Conservation (phyloP, 495 filamentous ascomycete genomes). For the Aspergillus sclerotiicarbonarius region DNA sequence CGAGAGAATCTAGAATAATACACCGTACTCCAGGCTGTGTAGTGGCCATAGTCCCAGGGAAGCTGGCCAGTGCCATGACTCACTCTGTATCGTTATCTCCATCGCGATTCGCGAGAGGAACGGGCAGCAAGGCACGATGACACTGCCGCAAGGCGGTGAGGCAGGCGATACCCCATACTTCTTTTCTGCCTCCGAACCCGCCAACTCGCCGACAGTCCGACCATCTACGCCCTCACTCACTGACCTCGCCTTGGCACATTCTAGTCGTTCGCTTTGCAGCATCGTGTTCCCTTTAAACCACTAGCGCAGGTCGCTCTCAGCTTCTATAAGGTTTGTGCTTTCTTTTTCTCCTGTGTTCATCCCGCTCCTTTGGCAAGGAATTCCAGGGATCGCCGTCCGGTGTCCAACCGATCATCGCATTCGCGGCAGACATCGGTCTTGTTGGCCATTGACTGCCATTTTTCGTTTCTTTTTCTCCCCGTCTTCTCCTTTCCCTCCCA, state of each 20-base stretch:
- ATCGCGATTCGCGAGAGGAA: no score
- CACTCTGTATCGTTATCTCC: no score
- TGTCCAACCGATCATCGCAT: neutral
- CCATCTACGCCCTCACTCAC: neutral
- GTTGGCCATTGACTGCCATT: slow-evolving; percentile 1
- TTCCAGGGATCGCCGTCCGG: neutral
- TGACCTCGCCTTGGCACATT: neutral
- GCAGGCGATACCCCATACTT: neutral
- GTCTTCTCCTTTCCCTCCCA: neutral
- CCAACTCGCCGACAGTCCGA: neutral
- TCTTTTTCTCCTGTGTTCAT: neutral
- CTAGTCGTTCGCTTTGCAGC: neutral
- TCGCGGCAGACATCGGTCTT: slow-evolving; percentile 1
- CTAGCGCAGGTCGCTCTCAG: neutral
- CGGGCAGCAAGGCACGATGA: neutral
- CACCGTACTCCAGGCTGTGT: no score
- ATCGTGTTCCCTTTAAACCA: neutral
- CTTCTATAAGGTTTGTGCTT: slow-evolving; percentile 1
- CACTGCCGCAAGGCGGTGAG: neutral
- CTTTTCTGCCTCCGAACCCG: neutral
- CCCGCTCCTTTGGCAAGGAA: neutral
- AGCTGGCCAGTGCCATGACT: no score
- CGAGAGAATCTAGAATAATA: no score
- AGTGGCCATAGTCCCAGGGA: no score
- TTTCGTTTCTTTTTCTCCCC: slow-evolving; percentile 5